Evolutionary conservation across 352 stramenopile species (phyloP).

Genomic region (Aphanomyces astaci): DNA sequence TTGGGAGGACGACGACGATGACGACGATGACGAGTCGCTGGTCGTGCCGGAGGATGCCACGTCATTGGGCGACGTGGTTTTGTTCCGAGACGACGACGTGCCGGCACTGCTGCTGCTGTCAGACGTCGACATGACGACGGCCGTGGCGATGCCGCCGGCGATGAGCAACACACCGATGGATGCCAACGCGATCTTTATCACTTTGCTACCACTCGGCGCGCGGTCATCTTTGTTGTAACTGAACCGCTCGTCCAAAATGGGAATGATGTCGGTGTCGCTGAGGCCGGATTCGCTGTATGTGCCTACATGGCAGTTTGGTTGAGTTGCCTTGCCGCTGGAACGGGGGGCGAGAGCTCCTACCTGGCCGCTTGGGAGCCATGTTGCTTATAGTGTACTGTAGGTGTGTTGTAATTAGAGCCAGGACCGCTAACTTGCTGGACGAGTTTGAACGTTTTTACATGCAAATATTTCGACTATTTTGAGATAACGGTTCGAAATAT

Average conservation of each 20-base stretch:
- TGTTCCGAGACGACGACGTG: not conserved
- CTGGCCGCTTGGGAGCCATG: not conserved
- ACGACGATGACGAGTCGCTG: not conserved
- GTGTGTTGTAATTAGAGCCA: too few relatives aligned
- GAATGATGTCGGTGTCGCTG: conserved; percentile 10
- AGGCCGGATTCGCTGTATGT: not conserved
- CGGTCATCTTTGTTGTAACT: not conserved
- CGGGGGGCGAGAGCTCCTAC: too few relatives aligned
- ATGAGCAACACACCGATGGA: not conserved
- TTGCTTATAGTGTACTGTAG: too few relatives aligned
- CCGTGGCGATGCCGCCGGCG: not conserved
- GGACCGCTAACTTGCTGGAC: too few relatives aligned
- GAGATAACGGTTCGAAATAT: too few relatives aligned
- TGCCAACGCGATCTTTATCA: not conserved
- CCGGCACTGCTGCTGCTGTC: not conserved
- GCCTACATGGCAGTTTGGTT: too few relatives aligned
- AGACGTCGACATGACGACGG: not conserved
- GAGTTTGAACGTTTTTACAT: too few relatives aligned
- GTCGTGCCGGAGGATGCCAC: not conserved
- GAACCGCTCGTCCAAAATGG: conserved; percentile 4
- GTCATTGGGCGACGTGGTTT: not conserved
- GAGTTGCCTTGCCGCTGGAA: too few relatives aligned
- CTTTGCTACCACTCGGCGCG: not conserved
- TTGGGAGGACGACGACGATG: not conserved
- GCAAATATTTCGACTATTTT: too few relatives aligned